Percentiles rank a stretch among this genome's conserved stretches.
phyloP scores from a whole-genome alignment of 441 rosid genomes.

The Caryocar brasiliense region DNA sequence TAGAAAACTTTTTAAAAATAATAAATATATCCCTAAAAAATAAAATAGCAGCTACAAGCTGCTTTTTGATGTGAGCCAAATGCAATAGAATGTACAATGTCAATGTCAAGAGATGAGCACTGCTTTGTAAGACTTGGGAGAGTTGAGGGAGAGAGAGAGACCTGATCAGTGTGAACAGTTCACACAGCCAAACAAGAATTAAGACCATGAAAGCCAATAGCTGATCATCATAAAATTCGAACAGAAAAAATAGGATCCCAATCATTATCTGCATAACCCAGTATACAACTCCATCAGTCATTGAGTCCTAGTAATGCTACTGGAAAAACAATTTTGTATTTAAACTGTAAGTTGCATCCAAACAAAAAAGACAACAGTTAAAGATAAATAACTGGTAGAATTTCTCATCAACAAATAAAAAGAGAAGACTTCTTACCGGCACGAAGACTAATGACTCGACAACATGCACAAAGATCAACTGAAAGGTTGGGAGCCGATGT shows the following conservation, averaged over 20 bases:
- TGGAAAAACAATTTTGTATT: background rate
- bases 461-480: slow-evolving; percentile 92
- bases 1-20: no score
- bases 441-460: slow-evolving; percentile 95
- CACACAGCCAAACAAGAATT: slow-evolving; percentile 95
- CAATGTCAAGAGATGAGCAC: no score
- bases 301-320: background rate
- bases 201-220: slow-evolving; percentile 96
- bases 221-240: slow-evolving; percentile 95
- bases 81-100: no score
- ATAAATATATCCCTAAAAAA: no score
- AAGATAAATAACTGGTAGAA: background rate
- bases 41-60: no score
- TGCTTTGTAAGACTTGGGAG: no score
- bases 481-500: slow-evolving; percentile 89
- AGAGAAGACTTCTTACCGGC: slow-evolving; percentile 45
- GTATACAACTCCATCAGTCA: background rate
- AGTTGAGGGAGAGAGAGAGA: slow-evolving; percentile 23
- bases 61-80: no score
- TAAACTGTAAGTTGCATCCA: background rate
- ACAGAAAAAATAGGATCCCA: slow-evolving; percentile 87
- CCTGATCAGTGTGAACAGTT: slow-evolving; percentile 91
- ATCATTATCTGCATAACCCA: slow-evolving; percentile 84
- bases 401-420: background rate
- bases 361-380: background rate